These are phyloP conservation scores for Hypericum androsaemum DNA, from an alignment of 345 rosid genomes.

Conservation along the genomic window DNA sequence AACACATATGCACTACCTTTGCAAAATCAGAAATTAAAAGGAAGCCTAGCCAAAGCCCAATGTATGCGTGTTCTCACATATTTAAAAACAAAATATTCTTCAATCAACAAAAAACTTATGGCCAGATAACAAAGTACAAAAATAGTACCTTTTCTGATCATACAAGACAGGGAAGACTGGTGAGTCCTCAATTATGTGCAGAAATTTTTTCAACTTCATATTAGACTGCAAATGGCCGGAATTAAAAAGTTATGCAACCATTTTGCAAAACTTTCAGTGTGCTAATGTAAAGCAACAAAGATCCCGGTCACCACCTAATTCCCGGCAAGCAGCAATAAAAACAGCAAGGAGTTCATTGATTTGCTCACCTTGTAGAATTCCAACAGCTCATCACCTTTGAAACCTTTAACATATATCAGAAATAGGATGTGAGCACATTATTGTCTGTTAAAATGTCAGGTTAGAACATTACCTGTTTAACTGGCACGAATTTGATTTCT, in stretches of 20 bases:
- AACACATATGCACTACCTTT: too few species aligned
- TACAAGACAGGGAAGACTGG: conserved; percentile 74
- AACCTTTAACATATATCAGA: conserved; percentile 38
- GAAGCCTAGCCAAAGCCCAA: too few species aligned
- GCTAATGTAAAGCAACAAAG: not conserved
- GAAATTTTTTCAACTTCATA: conserved; percentile 74
- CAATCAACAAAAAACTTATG: not conserved
- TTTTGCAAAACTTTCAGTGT: not conserved
- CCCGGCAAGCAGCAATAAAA: conserved; percentile 3
- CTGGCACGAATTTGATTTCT: conserved; percentile 60
- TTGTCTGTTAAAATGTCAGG: too few species aligned
- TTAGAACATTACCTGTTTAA: conserved; percentile 50
- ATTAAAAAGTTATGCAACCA: conserved; percentile 3
- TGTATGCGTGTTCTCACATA: too few species aligned
- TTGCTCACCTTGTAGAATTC: conserved; percentile 64
- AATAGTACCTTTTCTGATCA: conserved; percentile 56
- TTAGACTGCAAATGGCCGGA: conserved; percentile 45
- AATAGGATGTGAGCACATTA: conserved; percentile 9
- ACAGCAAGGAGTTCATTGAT: not conserved
- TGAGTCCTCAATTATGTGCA: conserved; percentile 82
- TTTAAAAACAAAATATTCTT: too few species aligned
- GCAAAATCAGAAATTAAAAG: too few species aligned
- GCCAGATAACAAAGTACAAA: conserved; percentile 3
- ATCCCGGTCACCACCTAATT: not conserved
- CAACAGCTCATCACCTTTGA: conserved; percentile 69